Conservation (phyloP, 805 yeast species). For the Kazachstania taianensis region DNA sequence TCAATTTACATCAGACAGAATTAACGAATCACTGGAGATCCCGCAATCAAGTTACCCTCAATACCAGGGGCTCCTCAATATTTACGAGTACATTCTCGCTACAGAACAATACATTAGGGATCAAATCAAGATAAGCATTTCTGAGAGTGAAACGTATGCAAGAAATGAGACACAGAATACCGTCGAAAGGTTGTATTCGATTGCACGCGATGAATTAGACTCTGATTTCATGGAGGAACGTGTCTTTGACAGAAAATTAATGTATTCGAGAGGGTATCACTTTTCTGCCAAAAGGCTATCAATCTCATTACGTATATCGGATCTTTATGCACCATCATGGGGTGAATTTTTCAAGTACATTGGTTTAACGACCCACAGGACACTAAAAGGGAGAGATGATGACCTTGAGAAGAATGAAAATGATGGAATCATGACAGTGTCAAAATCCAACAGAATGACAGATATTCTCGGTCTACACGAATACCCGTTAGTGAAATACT, state of each 20-base stretch:
- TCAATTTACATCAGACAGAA: conserved; percentile 44
- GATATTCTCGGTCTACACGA: conserved; percentile 14
- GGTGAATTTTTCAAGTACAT: conserved; percentile 42
- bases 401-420: not conserved
- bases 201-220: conserved; percentile 60
- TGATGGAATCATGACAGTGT: not conserved
- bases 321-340: conserved; percentile 69
- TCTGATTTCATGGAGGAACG: conserved; percentile 48
- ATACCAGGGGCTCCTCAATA: conserved; percentile 52
- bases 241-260: conserved; percentile 57
- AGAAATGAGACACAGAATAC: conserved; percentile 46
- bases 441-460: not conserved
- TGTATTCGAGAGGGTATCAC: conserved; percentile 75
- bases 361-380: conserved; percentile 8
- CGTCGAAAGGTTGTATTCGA: conserved; percentile 49
- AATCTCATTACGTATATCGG: conserved; percentile 52
- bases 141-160: conserved; percentile 58
- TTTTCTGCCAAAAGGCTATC: conserved; percentile 46
- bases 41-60: conserved; percentile 29
- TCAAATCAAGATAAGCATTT: conserved; percentile 54
- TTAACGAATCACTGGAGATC: conserved; percentile 41
- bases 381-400: conserved; percentile 3
- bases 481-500: conserved; percentile 21
- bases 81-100: conserved; percentile 57
- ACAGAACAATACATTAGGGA: conserved; percentile 62